Evolutionary conservation across 768 basidiomycete species (phyloP).

Genomic region (Tulasnella calospora): DNA sequence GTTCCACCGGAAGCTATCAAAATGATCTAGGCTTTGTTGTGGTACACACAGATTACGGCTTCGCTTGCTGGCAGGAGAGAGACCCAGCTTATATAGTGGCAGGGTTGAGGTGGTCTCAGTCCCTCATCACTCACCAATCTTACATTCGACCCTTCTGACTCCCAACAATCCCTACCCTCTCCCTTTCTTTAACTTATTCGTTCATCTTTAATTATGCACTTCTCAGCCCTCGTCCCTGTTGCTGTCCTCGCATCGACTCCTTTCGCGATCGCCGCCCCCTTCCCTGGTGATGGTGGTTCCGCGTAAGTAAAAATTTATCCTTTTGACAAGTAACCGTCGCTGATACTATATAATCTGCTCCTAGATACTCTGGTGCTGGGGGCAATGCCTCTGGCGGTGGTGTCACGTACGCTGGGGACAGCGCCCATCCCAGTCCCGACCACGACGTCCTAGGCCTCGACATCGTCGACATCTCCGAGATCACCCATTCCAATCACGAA

Average conservation of each 20-base stretch:
- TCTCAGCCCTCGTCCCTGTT: slow-evolving; percentile 5
- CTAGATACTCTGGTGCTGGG: slow-evolving; percentile 6
- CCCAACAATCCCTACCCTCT: neutral
- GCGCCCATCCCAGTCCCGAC: neutral
- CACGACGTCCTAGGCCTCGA: neutral
- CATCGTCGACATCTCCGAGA: neutral
- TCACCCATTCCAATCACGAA: neutral
- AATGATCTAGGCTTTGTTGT: neutral
- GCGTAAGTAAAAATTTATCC: neutral
- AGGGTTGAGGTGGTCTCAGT: neutral
- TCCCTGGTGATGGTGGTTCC: slow-evolving; percentile 10
- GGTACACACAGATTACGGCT: neutral
- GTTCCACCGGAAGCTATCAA: neutral
- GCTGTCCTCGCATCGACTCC: neutral
- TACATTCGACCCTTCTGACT: neutral
- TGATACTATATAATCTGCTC: neutral
- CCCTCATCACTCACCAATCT: neutral
- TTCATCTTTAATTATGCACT: neutral
- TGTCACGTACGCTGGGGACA: neutral
- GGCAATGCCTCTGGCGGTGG: slow-evolving; percentile 7
- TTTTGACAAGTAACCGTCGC: neutral
- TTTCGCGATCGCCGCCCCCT: neutral
- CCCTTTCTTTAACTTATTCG: neutral
- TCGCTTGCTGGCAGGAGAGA: neutral
- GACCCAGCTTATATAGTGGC: neutral